Evolutionary conservation across 2,329 filamentous ascomycete species (phyloP), one percentile per base, ranked within the genome.

Genomic region (Plenodomus tracheiphilus): DNA sequence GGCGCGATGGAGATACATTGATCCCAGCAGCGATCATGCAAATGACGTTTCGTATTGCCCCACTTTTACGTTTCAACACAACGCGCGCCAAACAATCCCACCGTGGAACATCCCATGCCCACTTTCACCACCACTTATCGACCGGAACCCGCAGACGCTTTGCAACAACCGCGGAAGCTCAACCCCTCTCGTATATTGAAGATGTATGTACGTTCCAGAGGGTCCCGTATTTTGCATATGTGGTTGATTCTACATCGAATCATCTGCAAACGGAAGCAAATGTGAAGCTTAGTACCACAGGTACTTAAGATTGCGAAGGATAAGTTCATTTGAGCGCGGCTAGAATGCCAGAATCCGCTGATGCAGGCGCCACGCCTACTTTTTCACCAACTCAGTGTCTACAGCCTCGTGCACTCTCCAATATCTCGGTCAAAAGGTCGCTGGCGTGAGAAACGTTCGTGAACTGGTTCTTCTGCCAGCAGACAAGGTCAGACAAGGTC

Each of bases 1-100:
- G 8, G 18, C 38, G 43, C 43, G 9, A 47, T 37, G 18, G 20
- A 28, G 10, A 13, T n/a, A 49, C 35, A 18, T 15, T 37, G 21
- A 46, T 42, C 56, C 59, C 35, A 53, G 58, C 22, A 38, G 41
- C 56, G 61, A 64, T 58, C 59, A 46, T 43, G 46, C 61, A 53
- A n/a, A 42, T 39, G 39, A 39, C 43, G 61, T 64, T 64, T 64
- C 55, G 52, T 25, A 10, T 39, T 19, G 59, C 53, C 54, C 52
- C 56, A 55, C 58, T 49, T 43, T 32, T 34, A 44, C 17, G 57
- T 64, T 61, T 58, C 55, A 54, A 49, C 41, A 11, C 51, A 32
- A 47, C 58, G 46, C 41, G 46, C 37, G 30, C 43, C 38, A 37
- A 41, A n/a, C n/a, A n/a, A n/a, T n/a, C n/a, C n/a, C n/a, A n/a